Evolutionary conservation across 2,329 filamentous ascomycete genomes (phyloP).

Genomic region (Beauveria sp.): DNA sequence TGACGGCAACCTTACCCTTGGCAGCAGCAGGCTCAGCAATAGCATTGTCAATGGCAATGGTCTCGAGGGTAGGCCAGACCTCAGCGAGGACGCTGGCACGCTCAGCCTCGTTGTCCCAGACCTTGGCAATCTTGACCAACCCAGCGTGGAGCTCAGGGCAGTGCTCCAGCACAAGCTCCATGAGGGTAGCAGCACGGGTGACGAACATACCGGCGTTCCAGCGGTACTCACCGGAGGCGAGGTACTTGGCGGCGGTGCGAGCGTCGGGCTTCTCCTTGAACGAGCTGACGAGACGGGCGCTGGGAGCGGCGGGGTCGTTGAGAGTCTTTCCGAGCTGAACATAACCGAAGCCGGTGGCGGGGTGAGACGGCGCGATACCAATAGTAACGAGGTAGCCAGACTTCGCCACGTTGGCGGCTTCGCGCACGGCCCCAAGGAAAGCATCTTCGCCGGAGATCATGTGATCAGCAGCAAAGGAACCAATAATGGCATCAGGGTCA

Average conservation of each 20-base stretch:
- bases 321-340: conserved; percentile 20
- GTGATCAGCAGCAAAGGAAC: conserved; percentile 21
- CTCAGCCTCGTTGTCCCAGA: conserved; percentile 18
- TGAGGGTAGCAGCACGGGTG: conserved; percentile 19
- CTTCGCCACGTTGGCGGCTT: conserved; percentile 20
- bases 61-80: conserved; percentile 19
- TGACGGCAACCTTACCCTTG: conserved; percentile 20
- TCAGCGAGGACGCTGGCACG: conserved; percentile 17
- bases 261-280: conserved; percentile 22
- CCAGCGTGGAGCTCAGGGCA: conserved; percentile 17
- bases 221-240: conserved; percentile 20
- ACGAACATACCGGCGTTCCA: conserved; percentile 23
- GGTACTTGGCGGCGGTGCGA: conserved; percentile 20
- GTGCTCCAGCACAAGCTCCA: conserved; percentile 19
- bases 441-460: conserved; percentile 22
- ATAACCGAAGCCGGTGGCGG: conserved; percentile 21
- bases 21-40: conserved; percentile 21
- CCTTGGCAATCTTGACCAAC: conserved; percentile 17
- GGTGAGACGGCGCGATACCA: conserved; percentile 21
- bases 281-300: conserved; percentile 18
- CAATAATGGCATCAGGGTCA: conserved; percentile 19
- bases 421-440: conserved; percentile 19
- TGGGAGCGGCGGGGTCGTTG: conserved; percentile 14
- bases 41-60: conserved; percentile 20
- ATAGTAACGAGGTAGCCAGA: conserved; percentile 21